Conservation (phyloP, 345 rosid species). For the Corymbia maculata region DNA sequence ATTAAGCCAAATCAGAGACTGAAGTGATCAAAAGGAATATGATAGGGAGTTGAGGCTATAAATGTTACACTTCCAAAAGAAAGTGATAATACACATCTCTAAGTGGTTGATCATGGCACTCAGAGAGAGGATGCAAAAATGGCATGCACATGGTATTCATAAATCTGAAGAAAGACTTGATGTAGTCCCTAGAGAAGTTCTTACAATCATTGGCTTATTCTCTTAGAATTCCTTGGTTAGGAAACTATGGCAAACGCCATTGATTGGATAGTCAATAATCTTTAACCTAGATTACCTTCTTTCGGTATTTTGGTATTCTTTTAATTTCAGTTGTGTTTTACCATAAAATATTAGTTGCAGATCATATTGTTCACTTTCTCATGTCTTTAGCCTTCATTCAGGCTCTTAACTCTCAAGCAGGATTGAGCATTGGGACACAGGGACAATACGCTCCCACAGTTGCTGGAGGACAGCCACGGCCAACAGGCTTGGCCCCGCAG, state of each 20-base stretch:
- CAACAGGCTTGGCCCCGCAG: conserved; percentile 68
- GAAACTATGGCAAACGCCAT: not conserved
- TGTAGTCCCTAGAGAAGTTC: not conserved
- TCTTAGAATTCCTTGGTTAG: not conserved
- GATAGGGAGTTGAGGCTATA: not conserved
- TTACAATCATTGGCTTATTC: not conserved
- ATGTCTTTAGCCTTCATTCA: conserved; percentile 8
- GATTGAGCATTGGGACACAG: conserved; percentile 19
- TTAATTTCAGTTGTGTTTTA: not conserved
- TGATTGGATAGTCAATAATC: not conserved
- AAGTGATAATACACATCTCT: not conserved
- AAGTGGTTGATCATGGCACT: not conserved
- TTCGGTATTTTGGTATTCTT: not conserved
- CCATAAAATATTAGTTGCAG: not conserved
- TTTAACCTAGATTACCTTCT: not conserved
- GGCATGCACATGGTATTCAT: not conserved
- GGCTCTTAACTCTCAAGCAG: conserved; percentile 27
- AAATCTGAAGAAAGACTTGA: not conserved
- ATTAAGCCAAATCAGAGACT: not conserved
- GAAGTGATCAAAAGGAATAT: not conserved
- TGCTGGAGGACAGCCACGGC: conserved; percentile 73
- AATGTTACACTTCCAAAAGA: not conserved
- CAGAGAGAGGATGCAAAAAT: not conserved
- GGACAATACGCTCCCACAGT: conserved; percentile 55
- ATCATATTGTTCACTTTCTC: not conserved